Evolutionary conservation across 805 yeast species (phyloP), one percentile per base, ranked within the genome.

Genomic region (Candida ortonii): DNA sequence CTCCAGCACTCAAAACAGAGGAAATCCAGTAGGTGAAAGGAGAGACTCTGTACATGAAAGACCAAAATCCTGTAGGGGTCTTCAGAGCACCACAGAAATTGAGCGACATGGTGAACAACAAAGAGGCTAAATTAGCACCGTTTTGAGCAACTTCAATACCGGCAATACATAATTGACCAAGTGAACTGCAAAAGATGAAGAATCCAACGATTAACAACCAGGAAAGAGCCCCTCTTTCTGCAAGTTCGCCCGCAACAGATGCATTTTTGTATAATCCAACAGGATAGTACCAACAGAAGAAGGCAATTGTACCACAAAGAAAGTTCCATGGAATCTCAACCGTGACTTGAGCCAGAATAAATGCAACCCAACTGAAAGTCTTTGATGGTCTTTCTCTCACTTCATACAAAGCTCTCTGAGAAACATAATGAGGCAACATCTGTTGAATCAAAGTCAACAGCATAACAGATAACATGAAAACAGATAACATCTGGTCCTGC

Each of bases 81-180:
- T 73, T 77, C 63, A 84, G 64, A 27, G 81, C 85, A 70, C 95
- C 95, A 70, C 87, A 81, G 74, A 84, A 82, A 35, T 73, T 71
- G 61, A 84, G 63, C 24, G 76, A 65, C 68, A 80, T 60, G 2
- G 83, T 75, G 59, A 77, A 80, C 41, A 78, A 51, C 48, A 82
- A 50, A 22, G 73, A 63, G 1, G 76, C 71, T 36, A 78, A 40
- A 47, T 78, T 77, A 41, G 82, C 85, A 30, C 84, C 88, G 48
- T 78, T 76, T 36, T 74, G 80, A 16, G 70, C 75, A 19, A 69
- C 44, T 36, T 79, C 79, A 30, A 70, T 64, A 50, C 80, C 81
- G 1, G 87, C 78, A 38, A 78, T 65, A 47, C 70, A 59, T 43
- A 73, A 54, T 38, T 77, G 78, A 29, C 78, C 87, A 61, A 78